phyloP scores from a whole-genome alignment of 1,284 basidiomycete species.

The Mycena citricolor region DNA sequence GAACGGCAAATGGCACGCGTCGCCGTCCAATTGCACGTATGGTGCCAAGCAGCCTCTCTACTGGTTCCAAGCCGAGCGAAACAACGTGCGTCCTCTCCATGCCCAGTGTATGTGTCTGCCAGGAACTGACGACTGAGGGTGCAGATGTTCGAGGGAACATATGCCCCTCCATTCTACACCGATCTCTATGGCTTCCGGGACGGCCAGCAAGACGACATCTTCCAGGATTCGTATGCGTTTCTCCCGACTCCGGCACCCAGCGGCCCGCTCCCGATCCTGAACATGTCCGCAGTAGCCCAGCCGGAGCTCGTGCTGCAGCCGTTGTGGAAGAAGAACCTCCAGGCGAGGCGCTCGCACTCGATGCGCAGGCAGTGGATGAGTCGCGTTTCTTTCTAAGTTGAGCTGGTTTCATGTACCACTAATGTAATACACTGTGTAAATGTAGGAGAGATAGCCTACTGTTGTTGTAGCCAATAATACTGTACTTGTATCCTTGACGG shows the following conservation, averaged over 20 bases:
- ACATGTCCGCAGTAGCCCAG: not conserved
- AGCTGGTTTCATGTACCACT: no score
- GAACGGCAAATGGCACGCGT: conserved; percentile 38
- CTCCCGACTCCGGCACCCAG: conserved; percentile 39
- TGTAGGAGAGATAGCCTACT: no score
- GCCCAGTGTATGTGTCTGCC: conserved; percentile 2
- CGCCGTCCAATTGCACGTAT: conserved; percentile 65
- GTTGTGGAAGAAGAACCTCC: not conserved
- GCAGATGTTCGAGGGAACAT: conserved; percentile 56
- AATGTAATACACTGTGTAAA: no score
- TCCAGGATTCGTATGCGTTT: conserved; percentile 44
- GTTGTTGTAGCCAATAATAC: no score
- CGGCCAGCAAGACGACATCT: conserved; percentile 66
- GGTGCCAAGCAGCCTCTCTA: conserved; percentile 67
- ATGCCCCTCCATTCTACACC: conserved; percentile 56
- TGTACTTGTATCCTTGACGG: no score
- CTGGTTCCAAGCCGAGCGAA: conserved; percentile 61
- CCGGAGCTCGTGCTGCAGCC: not conserved
- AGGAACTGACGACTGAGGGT: not conserved
- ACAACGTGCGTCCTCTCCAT: conserved; percentile 44
- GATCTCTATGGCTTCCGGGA: conserved; percentile 57
- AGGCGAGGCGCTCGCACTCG: not conserved
- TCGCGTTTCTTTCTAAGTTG: conserved; percentile 1
- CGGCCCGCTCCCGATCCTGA: conserved; percentile 36
- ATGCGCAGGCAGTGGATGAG: conserved; percentile 5